phyloP scores from a whole-genome alignment of 371 early-diverging fungal genomes.

The Gilbertella persicaria region DNA sequence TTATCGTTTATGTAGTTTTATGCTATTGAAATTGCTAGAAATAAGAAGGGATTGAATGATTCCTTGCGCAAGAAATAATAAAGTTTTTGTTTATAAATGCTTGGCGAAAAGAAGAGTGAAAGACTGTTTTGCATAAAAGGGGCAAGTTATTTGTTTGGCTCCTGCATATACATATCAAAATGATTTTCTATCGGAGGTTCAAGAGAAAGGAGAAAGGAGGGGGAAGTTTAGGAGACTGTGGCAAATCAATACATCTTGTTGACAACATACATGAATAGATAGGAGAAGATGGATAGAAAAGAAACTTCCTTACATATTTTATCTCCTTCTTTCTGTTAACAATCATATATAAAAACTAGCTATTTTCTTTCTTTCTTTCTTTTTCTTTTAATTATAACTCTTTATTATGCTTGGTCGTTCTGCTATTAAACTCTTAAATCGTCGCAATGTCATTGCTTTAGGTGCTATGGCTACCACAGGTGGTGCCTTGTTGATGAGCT shows the following conservation, averaged over 20 bases:
- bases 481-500: conserved; percentile 27
- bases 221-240: neutral
- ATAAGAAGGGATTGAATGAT: conserved; percentile 77
- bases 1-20: conserved; percentile 62
- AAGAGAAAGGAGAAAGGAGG: neutral
- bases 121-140: conserved; percentile 3
- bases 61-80: conserved; percentile 32
- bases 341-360: neutral
- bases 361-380: neutral
- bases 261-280: neutral
- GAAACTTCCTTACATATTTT: conserved; percentile 21
- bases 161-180: conserved; percentile 1
- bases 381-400: neutral
- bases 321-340: neutral
- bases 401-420: conserved; percentile 38
- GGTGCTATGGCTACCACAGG: conserved; percentile 41
- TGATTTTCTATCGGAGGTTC: neutral
- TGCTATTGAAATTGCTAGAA: conserved; percentile 89
- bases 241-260: neutral
- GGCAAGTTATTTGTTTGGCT: neutral
- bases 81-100: neutral
- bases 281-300: neutral
- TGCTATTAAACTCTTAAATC: conserved; percentile 27
- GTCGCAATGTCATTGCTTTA: conserved; percentile 30
- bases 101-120: neutral